phyloP scores from a whole-genome alignment of 768 basidiomycete species.

The Tulasnella sp. region DNA sequence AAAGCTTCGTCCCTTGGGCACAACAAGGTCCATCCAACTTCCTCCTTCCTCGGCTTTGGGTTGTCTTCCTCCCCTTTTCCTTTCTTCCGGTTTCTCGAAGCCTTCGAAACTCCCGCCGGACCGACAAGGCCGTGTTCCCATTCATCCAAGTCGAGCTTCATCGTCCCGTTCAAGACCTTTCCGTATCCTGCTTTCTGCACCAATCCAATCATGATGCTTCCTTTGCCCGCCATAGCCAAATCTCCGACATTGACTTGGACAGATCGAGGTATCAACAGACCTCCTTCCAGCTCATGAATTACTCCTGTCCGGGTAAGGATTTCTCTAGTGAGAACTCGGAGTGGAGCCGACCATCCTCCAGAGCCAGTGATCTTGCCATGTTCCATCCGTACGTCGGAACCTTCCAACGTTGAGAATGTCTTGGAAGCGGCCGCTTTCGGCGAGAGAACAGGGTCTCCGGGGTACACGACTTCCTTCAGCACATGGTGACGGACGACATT shows the following conservation, averaged over 20 bases:
- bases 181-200: constrained; percentile 75
- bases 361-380: constrained; percentile 41
- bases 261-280: constrained; percentile 70
- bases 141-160: background rate
- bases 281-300: constrained; percentile 74
- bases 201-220: constrained; percentile 76
- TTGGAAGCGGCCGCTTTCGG: constrained; percentile 41
- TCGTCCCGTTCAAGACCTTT: constrained; percentile 81
- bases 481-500: constrained; percentile 83
- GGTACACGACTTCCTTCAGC: constrained; percentile 63
- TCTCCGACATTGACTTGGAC: constrained; percentile 84
- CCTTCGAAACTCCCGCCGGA: background rate
- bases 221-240: constrained; percentile 78
- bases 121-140: background rate
- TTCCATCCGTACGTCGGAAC: constrained; percentile 70
- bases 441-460: constrained; percentile 27
- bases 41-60: background rate
- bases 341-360: constrained; percentile 10
- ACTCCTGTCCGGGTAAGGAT: constrained; percentile 80
- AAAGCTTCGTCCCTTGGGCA: constrained; percentile 91
- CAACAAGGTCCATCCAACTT: constrained; percentile 68
- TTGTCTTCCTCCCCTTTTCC: background rate
- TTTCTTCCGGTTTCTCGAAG: constrained; percentile 23
- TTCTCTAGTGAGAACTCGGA: constrained; percentile 29
- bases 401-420: constrained; percentile 74